Base-by-base conservation (phyloP, 2,329 filamentous ascomycete species). In the Ophiostoma novo-ulmi region DNA sequence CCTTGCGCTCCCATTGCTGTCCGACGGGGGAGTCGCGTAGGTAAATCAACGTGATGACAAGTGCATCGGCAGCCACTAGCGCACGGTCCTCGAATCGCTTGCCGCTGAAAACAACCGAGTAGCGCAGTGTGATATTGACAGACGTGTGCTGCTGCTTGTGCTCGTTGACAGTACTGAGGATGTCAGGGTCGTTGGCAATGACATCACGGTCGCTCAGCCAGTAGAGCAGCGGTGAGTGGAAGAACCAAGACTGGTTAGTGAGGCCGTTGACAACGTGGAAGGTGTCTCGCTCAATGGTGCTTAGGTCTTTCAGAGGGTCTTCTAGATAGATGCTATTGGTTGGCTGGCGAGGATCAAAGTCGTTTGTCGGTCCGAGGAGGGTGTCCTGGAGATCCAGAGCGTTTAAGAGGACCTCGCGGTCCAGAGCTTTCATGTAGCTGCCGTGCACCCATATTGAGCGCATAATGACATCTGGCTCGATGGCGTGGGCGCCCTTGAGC, bases 361-460 rank as follows among this genome's bases (percentile, higher is more conserved):
- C 77, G 72, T 82, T 77, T 4, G 87, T 89, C 10, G 82, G 80
- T 8, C 89, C 90, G 14, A 94, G 82, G 2, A 94, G 81, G 71
- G 85, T 83, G 76, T 92, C 84, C 77, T 94, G 91, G 68, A 94
- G 83, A 73, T 88, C 83, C 66, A 94, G 81, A 10, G 90, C 90
- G 63, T 86, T 85, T 41, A 86, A 81, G 64, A 94, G 81, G 13
- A 94, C 84, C 7, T 88, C 82, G 69, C 83, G 83, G 68, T 91
- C 83, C 48, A 94, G 82, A 13, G 91, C 91, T 75, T 88, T 84
- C 89, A 94, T 94, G 77, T 93, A 93, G 77, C 86, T 89, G 73
- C 90, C 91, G 76, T 94, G 91, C 20, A 94, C 85, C 91, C 91
- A 94, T 70, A 92, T 85, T 71, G 91, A 91, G 74, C 91, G 89